A percentile compares a stretch with the other conserved stretches of the same genome.
Conservation (phyloP, 495 filamentous ascomycete genomes). For the Daldinia caldariorum region DNA sequence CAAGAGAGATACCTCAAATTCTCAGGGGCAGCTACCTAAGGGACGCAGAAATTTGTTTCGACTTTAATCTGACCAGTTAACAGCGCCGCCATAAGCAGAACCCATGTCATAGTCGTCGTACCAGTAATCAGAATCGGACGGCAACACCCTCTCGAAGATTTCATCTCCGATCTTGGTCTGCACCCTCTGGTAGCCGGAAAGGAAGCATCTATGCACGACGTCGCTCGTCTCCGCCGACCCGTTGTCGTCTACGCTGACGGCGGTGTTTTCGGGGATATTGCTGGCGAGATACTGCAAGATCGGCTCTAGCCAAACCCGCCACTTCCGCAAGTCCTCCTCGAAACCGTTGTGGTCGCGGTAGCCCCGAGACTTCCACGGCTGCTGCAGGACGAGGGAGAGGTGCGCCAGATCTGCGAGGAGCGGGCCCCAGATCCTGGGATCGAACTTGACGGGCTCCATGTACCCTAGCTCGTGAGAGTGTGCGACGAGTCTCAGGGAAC, state of each 20-base stretch:
- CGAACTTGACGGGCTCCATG: not conserved
- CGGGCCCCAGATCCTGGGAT: not conserved
- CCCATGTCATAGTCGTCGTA: not conserved
- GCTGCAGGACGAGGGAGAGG: conserved; percentile 2
- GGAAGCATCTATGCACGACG: conserved; percentile 4
- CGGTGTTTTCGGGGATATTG: conserved; percentile 9
- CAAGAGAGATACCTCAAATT: too few species aligned
- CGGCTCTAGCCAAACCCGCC: conserved; percentile 5
- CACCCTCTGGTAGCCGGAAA: not conserved
- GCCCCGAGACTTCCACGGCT: not conserved
- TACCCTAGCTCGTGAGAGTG: not conserved
- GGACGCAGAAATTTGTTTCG: not conserved
- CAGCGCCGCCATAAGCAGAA: not conserved
- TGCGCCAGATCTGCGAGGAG: conserved; percentile 8
- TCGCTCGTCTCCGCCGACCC: not conserved
- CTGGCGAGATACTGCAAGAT: conserved; percentile 12
- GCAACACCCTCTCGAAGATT: not conserved
- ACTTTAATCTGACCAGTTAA: not conserved
- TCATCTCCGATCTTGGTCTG: conserved; percentile 12
- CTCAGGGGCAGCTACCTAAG: too few species aligned
- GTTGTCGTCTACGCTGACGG: conserved; percentile 6
- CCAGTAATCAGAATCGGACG: not conserved
- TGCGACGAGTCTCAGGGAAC: conserved; percentile 2
- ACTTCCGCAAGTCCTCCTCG: not conserved
- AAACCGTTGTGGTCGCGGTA: not conserved